Conservation (phyloP, 768 basidiomycete species). For the Mycena vulgaris region DNA sequence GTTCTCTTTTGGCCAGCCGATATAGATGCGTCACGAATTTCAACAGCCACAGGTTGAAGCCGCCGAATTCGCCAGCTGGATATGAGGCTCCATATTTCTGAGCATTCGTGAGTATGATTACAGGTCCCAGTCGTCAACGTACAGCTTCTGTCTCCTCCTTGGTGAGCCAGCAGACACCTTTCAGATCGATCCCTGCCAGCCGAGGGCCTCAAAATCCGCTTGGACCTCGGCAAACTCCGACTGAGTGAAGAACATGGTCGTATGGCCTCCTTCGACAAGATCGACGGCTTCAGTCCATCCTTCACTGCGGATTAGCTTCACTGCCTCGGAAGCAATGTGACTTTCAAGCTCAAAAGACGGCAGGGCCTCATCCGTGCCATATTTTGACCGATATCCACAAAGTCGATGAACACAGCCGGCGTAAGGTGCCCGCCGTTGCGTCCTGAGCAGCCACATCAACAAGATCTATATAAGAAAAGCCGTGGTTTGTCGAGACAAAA, state of each 20-base stretch:
- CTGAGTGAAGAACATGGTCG: conserved; percentile 18
- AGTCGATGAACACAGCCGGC: conserved; percentile 28
- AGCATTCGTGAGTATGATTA: neutral
- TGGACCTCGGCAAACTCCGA: neutral
- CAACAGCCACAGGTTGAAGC: conserved; percentile 82
- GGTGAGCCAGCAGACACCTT: conserved; percentile 24
- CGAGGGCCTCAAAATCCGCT: conserved; percentile 24
- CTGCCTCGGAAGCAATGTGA: conserved; percentile 23
- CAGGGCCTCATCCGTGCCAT: conserved; percentile 23
- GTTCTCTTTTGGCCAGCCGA: conserved; percentile 52
- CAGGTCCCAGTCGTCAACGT: too few species aligned
- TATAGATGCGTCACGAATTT: conserved; percentile 83
- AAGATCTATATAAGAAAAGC: too few species aligned
- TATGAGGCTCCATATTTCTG: conserved; percentile 63
- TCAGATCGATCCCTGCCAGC: conserved; percentile 19
- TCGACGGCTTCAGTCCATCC: conserved; percentile 31
- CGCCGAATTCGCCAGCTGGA: conserved; percentile 67
- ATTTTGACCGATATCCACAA: conserved; percentile 22
- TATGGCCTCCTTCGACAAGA: conserved; percentile 32
- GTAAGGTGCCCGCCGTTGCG: conserved; percentile 38
- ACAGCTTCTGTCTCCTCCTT: conserved; percentile 23
- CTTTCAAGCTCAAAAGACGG: conserved; percentile 21
- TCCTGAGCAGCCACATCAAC: conserved; percentile 5
- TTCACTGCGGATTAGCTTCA: conserved; percentile 26
- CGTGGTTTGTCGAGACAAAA: too few species aligned